Base-by-base conservation (phyloP, 1,139 yeast species). In the Taiozyma sp. region DNA sequence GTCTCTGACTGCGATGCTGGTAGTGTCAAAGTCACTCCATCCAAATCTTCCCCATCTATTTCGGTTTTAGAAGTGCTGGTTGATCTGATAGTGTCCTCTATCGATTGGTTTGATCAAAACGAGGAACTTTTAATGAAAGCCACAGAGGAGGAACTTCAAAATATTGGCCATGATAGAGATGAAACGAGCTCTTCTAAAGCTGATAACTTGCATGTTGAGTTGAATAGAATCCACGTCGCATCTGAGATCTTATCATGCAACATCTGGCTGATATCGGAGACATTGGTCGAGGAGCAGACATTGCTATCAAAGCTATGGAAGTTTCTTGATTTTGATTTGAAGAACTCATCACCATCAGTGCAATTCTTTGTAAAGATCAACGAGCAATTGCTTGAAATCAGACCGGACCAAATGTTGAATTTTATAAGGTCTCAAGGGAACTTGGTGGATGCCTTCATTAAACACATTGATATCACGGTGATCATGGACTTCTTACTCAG, bases 241-340 rank as follows among this genome's bases (percentile, higher is more conserved):
- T 86, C 97, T 0, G 99, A 93, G 65, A 86, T 93, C 29, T 76
- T 93, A 46, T 81, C 95, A 44, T 87, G 95, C n/a, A 97, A 93
- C 65, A 95, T 91, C 23, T 93, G 98, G 97, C 82, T 96, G 10
- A 76, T 93, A 34, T 88, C 96, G 7, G 98, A 95, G 64, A 84
- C 96, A 0, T 82, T 93, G 44, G 88, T 93, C 79, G 96, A 89
- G 63, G 81, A 85, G 51, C 75, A 81, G 2, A 70, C 71, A 4
- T 78, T 87, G 53, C 69, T 95, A 54, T 79, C 81, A 54, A 82
- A 79, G 61, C 74, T 95, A 49, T 93, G 99, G 99, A 71, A 80
- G n/a, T 76, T 92, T 42, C 75, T 93, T 50, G 65, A 78, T 78
- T 22, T 40, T 14, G 48, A 57, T 4, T 52, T 87, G 88, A 46